Conservation (phyloP, 2,329 filamentous ascomycete genomes). For the Paradendryphiella salina region DNA sequence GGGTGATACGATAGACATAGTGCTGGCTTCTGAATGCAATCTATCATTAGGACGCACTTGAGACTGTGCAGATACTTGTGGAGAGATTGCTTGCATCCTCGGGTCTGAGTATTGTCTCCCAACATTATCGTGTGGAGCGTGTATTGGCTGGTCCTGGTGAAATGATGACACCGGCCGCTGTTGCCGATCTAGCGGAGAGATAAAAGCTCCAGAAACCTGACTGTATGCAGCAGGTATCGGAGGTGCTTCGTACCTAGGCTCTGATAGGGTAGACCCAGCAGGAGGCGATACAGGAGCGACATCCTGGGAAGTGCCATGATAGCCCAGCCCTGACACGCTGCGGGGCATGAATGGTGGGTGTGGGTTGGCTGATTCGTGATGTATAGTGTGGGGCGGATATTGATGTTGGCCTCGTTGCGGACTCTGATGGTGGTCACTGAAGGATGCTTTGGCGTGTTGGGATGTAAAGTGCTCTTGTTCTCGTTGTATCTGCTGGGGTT, state of each 20-base stretch:
- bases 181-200: conserved; percentile 27
- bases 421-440: conserved; percentile 7
- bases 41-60: conserved; percentile 28
- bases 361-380: conserved; percentile 8
- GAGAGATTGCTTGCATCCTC: conserved; percentile 38
- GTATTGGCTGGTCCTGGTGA: conserved; percentile 12
- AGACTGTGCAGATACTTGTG: conserved; percentile 40
- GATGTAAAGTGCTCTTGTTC: conserved; percentile 6
- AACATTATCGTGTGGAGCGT: conserved; percentile 15
- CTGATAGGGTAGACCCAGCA: conserved; percentile 24
- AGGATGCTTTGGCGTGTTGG: conserved; percentile 1
- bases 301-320: conserved; percentile 13
- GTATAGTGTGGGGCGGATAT: conserved; percentile 9
- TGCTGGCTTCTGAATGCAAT: conserved; percentile 36
- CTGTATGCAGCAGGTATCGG: conserved; percentile 44
- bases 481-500: conserved; percentile 10
- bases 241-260: conserved; percentile 44
- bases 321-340: conserved; percentile 27
- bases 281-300: conserved; percentile 23
- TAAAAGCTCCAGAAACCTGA: conserved; percentile 39
- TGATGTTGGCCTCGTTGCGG: conserved; percentile 17
- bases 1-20: conserved; percentile 38
- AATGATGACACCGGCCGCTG: conserved; percentile 19
- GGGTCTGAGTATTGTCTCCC: conserved; percentile 34
- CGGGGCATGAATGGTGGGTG: conserved; percentile 18